phyloP scores from a whole-genome alignment of 2,329 filamentous ascomycete genomes.

The Curvularia sp. region DNA sequence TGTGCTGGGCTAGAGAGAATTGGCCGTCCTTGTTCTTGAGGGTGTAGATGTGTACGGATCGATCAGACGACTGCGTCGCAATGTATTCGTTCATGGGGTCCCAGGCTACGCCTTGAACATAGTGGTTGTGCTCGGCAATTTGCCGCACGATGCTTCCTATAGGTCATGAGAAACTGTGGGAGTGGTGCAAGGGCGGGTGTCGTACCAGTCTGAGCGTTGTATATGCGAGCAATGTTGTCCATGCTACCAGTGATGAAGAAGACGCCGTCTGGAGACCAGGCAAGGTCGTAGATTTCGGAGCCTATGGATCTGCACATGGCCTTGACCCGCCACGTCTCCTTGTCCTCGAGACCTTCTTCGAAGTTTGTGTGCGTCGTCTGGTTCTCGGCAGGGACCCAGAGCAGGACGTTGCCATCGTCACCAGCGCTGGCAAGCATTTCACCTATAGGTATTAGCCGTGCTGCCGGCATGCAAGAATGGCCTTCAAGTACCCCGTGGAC shows the following conservation, averaged over 20 bases:
- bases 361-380: slow-evolving; percentile 73
- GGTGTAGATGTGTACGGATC: slow-evolving; percentile 96
- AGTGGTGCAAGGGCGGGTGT: slow-evolving; percentile 19
- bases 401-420: slow-evolving; percentile 94
- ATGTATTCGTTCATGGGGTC: slow-evolving; percentile 98
- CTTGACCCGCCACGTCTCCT: slow-evolving; percentile 95
- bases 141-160: slow-evolving; percentile 69
- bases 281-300: slow-evolving; percentile 96
- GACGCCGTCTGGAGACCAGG: slow-evolving; percentile 95
- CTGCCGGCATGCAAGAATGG: slow-evolving; percentile 10
- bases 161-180: slow-evolving; percentile 22
- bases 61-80: slow-evolving; percentile 96
- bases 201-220: slow-evolving; percentile 88
- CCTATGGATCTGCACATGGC: slow-evolving; percentile 97
- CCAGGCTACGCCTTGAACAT: slow-evolving; percentile 98
- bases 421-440: slow-evolving; percentile 94
- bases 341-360: slow-evolving; percentile 86
- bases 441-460: slow-evolving; percentile 60
- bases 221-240: slow-evolving; percentile 98
- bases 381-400: slow-evolving; percentile 90
- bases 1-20: slow-evolving; percentile 79
- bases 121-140: slow-evolving; percentile 97
- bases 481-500: slow-evolving; percentile 76
- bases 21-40: slow-evolving; percentile 96
- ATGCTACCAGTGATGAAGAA: slow-evolving; percentile 99